Evolutionary conservation across 2,329 filamentous ascomycete genomes (phyloP), one percentile per base, ranked within the genome.

Genomic region (Fusarium continuum): DNA sequence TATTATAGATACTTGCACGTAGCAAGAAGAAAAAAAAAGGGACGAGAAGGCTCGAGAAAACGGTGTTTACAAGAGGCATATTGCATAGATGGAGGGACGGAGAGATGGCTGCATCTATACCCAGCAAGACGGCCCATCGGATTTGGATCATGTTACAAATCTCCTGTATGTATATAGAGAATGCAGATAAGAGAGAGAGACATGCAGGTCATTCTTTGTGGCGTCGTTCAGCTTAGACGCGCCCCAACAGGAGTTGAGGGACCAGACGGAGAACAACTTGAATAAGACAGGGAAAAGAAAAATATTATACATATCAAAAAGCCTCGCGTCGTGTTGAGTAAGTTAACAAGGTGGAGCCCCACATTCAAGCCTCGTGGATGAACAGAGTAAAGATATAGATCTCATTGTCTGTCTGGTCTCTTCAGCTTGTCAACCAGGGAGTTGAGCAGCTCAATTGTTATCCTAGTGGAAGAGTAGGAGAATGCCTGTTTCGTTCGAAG

Each of bases 201-300:
- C 25, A 49, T 50, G 40, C 32, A 41, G 26, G 17, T 16, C 28
- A 53, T 62, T 43, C 38, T 39, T 35, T 29, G 43, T 61, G 43
- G 52, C 47, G 47, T 50, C 41, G 19, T 39, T 26, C 49, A 41
- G 43, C 31, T 38, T 46, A 55, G 49, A 67, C 19, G 58, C 58
- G 62, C 47, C 34, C 62, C 62, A 65, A 59, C 44, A 19, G 39
- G 57, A 66, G 16, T 34, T 29, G 17, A 25, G 44, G 44, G 47
- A 49, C 36, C 38, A 44, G 45, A 48, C 11, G 23, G 41, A 28
- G 41, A 35, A n/a, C n/a, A n/a, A n/a, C n/a, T n/a, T n/a, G n/a
- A n/a, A 38, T 22, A 49, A 45, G 35, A 36, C 11, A n/a, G n/a
- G n/a, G 14, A 50, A 17, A 28, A 36, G n/a, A 29, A 34, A 9